Evolutionary conservation across 192 early-diverging fungal species (phyloP), one percentile per base, ranked within the genome.

Genomic region (Gonapodya sp.): DNA sequence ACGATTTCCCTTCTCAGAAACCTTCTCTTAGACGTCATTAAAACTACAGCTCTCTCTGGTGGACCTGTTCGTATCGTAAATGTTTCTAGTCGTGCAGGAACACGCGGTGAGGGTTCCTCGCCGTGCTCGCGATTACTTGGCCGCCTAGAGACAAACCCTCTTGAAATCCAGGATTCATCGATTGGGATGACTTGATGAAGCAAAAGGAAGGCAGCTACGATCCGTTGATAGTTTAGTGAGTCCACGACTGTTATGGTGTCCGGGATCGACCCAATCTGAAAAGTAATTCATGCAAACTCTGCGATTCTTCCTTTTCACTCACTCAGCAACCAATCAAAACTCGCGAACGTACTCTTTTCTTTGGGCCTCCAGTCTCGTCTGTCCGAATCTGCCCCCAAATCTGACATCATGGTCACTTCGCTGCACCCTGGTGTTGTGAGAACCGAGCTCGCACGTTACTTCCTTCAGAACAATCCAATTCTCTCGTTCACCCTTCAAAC

Each of bases 291-390:
- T 16, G 46, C 8, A 64, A 64, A 64, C 46, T 64, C 46, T 8
- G 24, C 8, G 24, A 64, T n/a, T n/a, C n/a, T n/a, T n/a, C n/a
- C n/a, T n/a, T n/a, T n/a, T n/a, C n/a, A n/a, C n/a, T 64, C 46
- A 16, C 46, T 64, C 46, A 64, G 46, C 46, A 24, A 8, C 8
- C 46, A 77, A 18, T 77, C 75, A 18, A 77, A 77, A 34, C 75
- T 77, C 75, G 75, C 75, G 8, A 77, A 77, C 75, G 30, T 77
- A 14, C 75, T 77, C 31, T 77, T 77, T 33, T 16, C 31, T 16
- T 2, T 32, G 30, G 75, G 34, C 18, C 31, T 77, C 8, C 75
- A 77, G 31, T 33, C 18, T 33, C 2, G 2, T 64, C 24, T 64
- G 46, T 16, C 46, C 8, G 8, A 64, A 64, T 8, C 8, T 8